Conservation (phyloP, 2,329 filamentous ascomycete species). For the Camptophora hylomeconis region DNA sequence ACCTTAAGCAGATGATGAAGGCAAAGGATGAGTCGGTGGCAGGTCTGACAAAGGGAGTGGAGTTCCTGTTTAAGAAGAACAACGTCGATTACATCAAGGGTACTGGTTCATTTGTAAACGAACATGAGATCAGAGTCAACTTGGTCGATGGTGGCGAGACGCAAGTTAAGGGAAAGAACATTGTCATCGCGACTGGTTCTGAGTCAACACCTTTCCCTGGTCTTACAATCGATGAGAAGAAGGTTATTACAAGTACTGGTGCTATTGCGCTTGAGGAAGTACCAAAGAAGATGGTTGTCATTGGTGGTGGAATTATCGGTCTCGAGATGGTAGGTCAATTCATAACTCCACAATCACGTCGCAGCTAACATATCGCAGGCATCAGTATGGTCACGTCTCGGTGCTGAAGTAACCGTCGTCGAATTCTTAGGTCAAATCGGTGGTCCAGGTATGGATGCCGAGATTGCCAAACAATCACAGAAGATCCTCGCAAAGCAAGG, state of each 20-base stretch:
- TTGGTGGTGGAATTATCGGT: conserved; percentile 96
- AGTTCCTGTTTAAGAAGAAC: conserved; percentile 99
- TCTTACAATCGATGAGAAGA: conserved; percentile 92
- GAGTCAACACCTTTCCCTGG: conserved; percentile 95
- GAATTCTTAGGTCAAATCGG: conserved; percentile 95
- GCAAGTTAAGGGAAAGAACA: conserved; percentile 82
- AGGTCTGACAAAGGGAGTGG: conserved; percentile 88
- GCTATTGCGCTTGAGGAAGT: conserved; percentile 81
- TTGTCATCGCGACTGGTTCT: conserved; percentile 90
- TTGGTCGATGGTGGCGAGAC: conserved; percentile 86
- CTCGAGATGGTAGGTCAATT: conserved; percentile 68
- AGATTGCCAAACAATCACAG: conserved; percentile 81
- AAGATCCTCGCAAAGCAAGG: conserved; percentile 95
- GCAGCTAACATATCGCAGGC: conserved; percentile 30
- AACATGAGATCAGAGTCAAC: conserved; percentile 83
- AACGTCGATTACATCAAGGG: conserved; percentile 97
- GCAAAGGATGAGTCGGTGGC: conserved; percentile 87
- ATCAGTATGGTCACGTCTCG: conserved; percentile 92
- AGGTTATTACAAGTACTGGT: conserved; percentile 90
- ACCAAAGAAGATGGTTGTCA: conserved; percentile 92
- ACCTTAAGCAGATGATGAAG: conserved; percentile 93
- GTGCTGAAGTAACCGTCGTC: conserved; percentile 88
- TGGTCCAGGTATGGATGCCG: conserved; percentile 90
- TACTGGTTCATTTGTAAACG: conserved; percentile 70
- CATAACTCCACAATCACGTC: not conserved